Base-by-base conservation (phyloP, 352 stramenopile species). In the Thalassiosira mediterranea region DNA sequence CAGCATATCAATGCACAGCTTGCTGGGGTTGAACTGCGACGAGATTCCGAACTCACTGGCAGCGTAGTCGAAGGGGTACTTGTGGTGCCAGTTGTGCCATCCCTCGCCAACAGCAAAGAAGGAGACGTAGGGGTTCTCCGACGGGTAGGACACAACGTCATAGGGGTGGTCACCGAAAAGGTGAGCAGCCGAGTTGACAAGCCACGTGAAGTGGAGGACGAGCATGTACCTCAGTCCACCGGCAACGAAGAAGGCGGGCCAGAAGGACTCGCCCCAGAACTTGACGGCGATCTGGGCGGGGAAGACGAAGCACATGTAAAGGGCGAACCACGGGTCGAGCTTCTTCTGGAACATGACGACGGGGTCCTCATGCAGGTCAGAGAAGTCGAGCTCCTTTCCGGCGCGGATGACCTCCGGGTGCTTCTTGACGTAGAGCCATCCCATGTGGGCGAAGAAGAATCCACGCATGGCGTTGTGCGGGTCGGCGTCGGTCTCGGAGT, bases 41-140 rank as follows among this genome's bases (percentile, higher is more conserved):
- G 90, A 94, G 56, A 97, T 90, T 34, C 97, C 97, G 79, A 98
- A 98, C 89, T 99, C 97, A 52, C 91, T 97, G n/a, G 97, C 96
- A 54, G 96, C 95, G 88, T 99, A 99, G 81, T 99, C 97, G 90
- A 98, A 99, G 53, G 97, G 97, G 83, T 99, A 99, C 87, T 98
- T 98, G 95, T 99, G 97, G 87, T 99, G 97, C 96, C 96, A 99
- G 91, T 98, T 98, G 90, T 99, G 96, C 96, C 96, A 99, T 81
- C 96, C 96, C 82, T 99, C 96, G 28, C 97, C 97, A 17, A 99
- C 94, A 37, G 96, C 94, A 57, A 95, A 95, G 57, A 97, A 84
- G 4, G 95, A 97, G 11, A 98, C 96, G 66, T 98, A 95, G 49
- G 95, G 96, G 88, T 99, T 99, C 85, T 99, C 96, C 23, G 95